Evolutionary conservation across 2,329 filamentous ascomycete genomes (phyloP), one percentile per base, ranked within the genome.

Genomic region (Ophiostoma perfectum): DNA sequence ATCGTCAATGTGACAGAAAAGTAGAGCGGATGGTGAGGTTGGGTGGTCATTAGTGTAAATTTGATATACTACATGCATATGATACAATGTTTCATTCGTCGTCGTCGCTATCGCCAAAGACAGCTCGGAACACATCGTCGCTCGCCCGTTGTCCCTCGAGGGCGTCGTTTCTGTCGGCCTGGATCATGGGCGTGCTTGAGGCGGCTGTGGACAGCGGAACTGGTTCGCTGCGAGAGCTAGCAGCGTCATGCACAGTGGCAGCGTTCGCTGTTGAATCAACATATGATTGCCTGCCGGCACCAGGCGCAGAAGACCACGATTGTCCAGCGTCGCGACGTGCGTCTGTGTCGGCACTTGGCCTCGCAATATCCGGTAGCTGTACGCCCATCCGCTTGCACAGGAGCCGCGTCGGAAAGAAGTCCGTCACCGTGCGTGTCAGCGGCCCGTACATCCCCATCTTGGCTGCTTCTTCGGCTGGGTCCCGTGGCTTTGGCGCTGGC

Each of bases 311-410:
- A 5, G 47, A 47, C 45, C 47, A 58, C 2, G 64, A 58, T 36
- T 47, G 27, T 5, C 42, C 36, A 14, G 18, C 27, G 36, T 8
- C 41, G 14, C 39, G 65, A 66, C 68, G 70, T 64, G 70, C 74
- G 65, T 71, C 78, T 12, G 5, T 38, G 73, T 76, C 81, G 0
- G 82, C 77, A 58, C 88, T 84, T 45, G 82, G 78, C 73, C 86
- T 84, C 44, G 90, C 87, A 76, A 92, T 85, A 9, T 84, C 83
- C 0, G 93, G 92, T 8, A 90, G 86, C 70, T 84, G 87, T n/a
- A 98, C 90, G 73, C 93, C 93, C 79, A 99, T 97, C 8, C 95
- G 85, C 77, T 98, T 99, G 79, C 94, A 98, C n/a, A 98, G 79
- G 55, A 99, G 79, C 67, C 93, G 83, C 1, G 90, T 89, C 0